Percentiles rank a stretch among this genome's conserved stretches.
Evolutionary conservation across 179 eudicot species (phyloP).

Genomic region (Beta lomatogona): DNA sequence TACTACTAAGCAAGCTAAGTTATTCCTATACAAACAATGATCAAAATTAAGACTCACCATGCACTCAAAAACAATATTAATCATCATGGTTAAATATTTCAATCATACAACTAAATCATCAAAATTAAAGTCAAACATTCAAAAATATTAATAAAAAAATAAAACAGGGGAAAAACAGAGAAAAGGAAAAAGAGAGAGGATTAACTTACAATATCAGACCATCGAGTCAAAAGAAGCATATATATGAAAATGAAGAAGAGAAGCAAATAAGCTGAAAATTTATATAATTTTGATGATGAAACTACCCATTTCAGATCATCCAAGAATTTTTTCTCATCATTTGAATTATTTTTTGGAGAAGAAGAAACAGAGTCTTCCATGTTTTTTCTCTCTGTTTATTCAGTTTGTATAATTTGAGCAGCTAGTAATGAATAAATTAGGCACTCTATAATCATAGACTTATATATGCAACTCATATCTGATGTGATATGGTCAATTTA

Average conservation of each 20-base stretch:
- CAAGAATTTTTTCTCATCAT: conserved; percentile 3
- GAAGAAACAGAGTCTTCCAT: conserved; percentile 25
- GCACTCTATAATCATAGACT: background rate
- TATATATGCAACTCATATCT: background rate
- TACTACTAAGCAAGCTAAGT: no score
- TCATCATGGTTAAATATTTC: background rate
- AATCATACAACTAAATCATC: background rate
- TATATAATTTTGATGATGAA: background rate
- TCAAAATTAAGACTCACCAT: no score
- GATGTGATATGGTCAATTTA: no score
- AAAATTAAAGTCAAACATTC: background rate
- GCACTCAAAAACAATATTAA: background rate
- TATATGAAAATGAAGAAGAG: conserved; percentile 21
- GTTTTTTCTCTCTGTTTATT: background rate
- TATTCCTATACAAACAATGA: background rate
- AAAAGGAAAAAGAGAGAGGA: background rate
- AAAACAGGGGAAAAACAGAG: background rate
- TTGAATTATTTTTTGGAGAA: background rate
- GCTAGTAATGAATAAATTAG: background rate
- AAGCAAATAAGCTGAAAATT: conserved; percentile 20
- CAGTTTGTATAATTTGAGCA: background rate
- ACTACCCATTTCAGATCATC: background rate
- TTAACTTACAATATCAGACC: conserved; percentile 36
- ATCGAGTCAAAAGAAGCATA: conserved; percentile 23
- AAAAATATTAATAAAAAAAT: background rate